Evolutionary conservation across 495 filamentous ascomycete genomes (phyloP).

Genomic region (Lophiostoma macrostomum): DNA sequence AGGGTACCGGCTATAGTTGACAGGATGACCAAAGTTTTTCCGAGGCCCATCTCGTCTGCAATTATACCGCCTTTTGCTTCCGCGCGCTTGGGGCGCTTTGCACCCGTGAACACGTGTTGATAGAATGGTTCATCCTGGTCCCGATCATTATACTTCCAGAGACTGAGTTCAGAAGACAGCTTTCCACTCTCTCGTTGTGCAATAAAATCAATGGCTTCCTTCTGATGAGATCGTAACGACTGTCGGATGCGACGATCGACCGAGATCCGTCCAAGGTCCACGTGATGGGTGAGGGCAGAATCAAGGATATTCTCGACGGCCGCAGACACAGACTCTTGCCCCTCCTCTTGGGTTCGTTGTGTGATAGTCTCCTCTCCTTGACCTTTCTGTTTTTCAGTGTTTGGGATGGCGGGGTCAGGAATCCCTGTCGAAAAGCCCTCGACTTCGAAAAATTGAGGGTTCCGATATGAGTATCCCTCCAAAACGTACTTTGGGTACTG

Average conservation of each 20-base stretch:
- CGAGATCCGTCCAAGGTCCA: not conserved
- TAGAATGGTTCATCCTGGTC: constrained; percentile 12
- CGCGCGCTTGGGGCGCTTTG: not conserved
- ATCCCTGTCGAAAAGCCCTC: constrained; percentile 1
- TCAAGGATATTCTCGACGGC: constrained; percentile 3
- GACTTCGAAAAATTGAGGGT: constrained; percentile 9
- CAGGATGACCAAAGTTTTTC: constrained; percentile 9
- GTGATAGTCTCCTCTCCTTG: not conserved
- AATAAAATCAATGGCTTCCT: constrained; percentile 12
- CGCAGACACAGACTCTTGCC: not conserved
- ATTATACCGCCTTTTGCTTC: constrained; percentile 11
- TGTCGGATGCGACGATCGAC: constrained; percentile 3
- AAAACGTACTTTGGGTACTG: constrained; percentile 2
- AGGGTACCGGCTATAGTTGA: constrained; percentile 5
- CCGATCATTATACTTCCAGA: constrained; percentile 1
- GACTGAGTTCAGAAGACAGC: not conserved
- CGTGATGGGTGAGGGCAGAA: not conserved
- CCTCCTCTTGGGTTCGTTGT: not conserved
- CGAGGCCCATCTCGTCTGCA: constrained; percentile 19
- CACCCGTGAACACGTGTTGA: constrained; percentile 13
- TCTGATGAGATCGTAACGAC: constrained; percentile 4
- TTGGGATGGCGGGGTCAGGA: not conserved
- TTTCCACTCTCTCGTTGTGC: constrained; percentile 4
- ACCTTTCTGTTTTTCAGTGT: not conserved
- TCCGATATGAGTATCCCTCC: not conserved